Percentiles rank a stretch among this genome's conserved stretches.
Conservation (phyloP, 176 grass and related monocot genomes). For the Themeda triandra region DNA sequence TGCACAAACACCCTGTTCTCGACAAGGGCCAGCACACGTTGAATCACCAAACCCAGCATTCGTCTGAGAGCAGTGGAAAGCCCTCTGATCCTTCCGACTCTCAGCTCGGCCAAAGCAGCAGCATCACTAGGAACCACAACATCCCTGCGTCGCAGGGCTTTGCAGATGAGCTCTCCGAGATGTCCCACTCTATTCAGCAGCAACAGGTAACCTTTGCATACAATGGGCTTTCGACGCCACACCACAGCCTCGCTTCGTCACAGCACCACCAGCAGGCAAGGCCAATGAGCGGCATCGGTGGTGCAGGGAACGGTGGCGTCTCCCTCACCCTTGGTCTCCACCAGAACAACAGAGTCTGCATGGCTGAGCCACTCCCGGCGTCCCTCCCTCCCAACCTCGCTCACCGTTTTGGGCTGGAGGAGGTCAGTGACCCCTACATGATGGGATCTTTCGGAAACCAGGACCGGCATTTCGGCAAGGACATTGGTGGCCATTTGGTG, state of each 20-base stretch:
- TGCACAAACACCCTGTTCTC: conserved; percentile 42
- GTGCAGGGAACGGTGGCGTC: conserved; percentile 39
- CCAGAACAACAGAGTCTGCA: conserved; percentile 66
- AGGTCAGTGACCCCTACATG: conserved; percentile 64
- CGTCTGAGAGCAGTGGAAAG: conserved; percentile 43
- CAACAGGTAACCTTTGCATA: conserved; percentile 56
- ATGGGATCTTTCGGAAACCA: conserved; percentile 62
- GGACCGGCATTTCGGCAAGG: conserved; percentile 82
- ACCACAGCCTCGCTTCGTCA: conserved; percentile 15
- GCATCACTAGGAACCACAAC: conserved; percentile 41
- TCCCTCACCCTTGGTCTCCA: conserved; percentile 94
- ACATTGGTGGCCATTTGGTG: conserved; percentile 71
- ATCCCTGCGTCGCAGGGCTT: conserved; percentile 39
- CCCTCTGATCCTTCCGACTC: conserved; percentile 40
- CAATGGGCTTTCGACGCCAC: conserved; percentile 24
- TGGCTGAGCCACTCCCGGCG: conserved; percentile 48
- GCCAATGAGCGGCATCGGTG: background rate
- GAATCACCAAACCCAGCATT: conserved; percentile 38
- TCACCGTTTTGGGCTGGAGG: conserved; percentile 82
- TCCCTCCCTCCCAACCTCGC: conserved; percentile 58
- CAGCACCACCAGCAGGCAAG: conserved; percentile 36
- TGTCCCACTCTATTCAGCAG: conserved; percentile 52
- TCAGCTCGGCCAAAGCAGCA: conserved; percentile 46
- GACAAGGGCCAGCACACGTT: conserved; percentile 35
- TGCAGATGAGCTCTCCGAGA: conserved; percentile 55